Evolutionary conservation across 306 rosid species (phyloP).

Genomic region (Oemleria cerasiformis): DNA sequence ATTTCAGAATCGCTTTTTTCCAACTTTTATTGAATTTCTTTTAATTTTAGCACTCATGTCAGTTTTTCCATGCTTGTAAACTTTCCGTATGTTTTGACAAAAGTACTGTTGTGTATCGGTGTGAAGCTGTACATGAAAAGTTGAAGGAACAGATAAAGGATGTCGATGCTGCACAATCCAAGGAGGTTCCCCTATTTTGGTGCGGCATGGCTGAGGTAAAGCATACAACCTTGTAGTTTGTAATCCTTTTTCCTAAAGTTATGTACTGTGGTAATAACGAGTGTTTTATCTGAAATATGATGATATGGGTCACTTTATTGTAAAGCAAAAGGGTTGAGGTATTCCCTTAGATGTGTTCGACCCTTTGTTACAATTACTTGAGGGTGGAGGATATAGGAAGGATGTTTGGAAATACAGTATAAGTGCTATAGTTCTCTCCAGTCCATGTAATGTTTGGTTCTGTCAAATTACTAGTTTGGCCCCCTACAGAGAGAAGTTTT

Average conservation of each 20-base stretch:
- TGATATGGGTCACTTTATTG: not conserved
- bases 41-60: not conserved
- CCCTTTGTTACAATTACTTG: not conserved
- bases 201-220: slow-evolving; percentile 94
- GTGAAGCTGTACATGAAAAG: slow-evolving; percentile 57
- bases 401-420: not conserved
- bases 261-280: not conserved
- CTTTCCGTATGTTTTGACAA: not conserved
- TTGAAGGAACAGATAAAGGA: slow-evolving; percentile 67
- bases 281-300: not conserved
- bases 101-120: slow-evolving; percentile 4
- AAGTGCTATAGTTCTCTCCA: not conserved
- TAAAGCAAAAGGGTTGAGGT: not conserved
- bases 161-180: slow-evolving; percentile 61
- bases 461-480: not conserved
- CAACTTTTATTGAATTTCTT: not conserved
- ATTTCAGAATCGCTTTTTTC: not conserved
- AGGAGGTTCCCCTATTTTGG: slow-evolving; percentile 76
- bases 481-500: not conserved
- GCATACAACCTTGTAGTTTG: not conserved
- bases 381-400: not conserved
- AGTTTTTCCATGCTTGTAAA: not conserved
- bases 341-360: not conserved
- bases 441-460: not conserved
- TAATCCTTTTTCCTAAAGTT: not conserved